Base-by-base conservation (phyloP, 192 early-diverging fungal species). In the Rhizophlyctis rosea region DNA sequence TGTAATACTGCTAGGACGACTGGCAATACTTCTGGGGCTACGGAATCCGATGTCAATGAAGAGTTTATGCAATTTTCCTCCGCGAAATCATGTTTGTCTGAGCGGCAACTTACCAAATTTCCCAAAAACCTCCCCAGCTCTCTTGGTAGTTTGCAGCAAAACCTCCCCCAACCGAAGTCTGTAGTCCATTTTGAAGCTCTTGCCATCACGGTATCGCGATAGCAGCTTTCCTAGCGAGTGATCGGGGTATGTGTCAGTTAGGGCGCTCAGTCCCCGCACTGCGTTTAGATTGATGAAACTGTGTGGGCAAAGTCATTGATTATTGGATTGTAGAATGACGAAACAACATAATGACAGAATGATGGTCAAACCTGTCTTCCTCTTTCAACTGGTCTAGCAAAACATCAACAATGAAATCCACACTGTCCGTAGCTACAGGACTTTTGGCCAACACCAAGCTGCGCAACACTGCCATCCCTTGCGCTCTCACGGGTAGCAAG, bases 211-310 rank as follows among this genome's bases (percentile, higher is more conserved):
- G 72, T 98, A 98, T 53, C 91, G 82, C 9, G 39, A 44, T 21
- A 86, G 77, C 24, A 98, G 78, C 52, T 80, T 81, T 27, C 65
- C 64, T 47, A 98, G 78, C 53, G 90, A 89, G 35, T 69, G 65
- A 32, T 78, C 68, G 14, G 91, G 90, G 57, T 93, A 86, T 18
- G 81, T 76, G 64, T 98, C 95, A 0, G 91, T 88, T 27, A 96
- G 67, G 0, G 93, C 80, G 3, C 90, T 77, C 9, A 95, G 76
- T 1, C 93, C 91, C 57, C 90, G 90, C 57, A 98, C 82, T 5
- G 94, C 92, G 72, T 96, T 96, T 32, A 98, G 80, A 59, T 98
- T 93, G 31, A 96, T 86, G 67, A 90, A 98, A 65, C 91, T 90
- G 63, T n/a, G n/a, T 28, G 9, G 28, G 49, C 34, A 71, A 58